Percentiles rank a stretch among this genome's conserved stretches.
These are phyloP conservation scores for Carex parvula DNA, from an alignment of 176 grass and related monocot genomes.

Conservation along the genomic window DNA sequence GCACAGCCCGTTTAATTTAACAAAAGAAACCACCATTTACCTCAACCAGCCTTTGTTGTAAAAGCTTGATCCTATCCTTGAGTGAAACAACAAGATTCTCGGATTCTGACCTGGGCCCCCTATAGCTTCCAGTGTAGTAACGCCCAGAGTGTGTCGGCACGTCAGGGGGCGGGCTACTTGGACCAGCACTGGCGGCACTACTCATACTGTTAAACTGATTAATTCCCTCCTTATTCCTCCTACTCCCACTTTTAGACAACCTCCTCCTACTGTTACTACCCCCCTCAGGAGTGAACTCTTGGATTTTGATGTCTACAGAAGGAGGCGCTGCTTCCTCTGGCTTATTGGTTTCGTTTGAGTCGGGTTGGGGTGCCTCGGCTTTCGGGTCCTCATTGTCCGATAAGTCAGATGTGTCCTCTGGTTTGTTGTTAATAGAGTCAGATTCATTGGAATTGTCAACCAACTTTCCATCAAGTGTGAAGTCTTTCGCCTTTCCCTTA, in stretches of 20 bases:
- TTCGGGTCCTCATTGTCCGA: constrained; percentile 4
- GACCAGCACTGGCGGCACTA: not conserved
- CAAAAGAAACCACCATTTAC: constrained; percentile 20
- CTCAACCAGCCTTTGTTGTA: constrained; percentile 30
- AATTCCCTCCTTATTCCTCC: constrained; percentile 20
- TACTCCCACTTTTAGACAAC: constrained; percentile 23
- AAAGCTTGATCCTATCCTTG: constrained; percentile 25
- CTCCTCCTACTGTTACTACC: constrained; percentile 10
- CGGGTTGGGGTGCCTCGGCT: not conserved
- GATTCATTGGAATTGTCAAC: constrained; percentile 24
- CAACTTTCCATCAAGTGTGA: constrained; percentile 18
- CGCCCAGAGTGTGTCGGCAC: constrained; percentile 20
- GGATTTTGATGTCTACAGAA: constrained; percentile 14
- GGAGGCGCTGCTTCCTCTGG: constrained; percentile 6
- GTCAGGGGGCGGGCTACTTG: constrained; percentile 15
- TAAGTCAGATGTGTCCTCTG: constrained; percentile 5
- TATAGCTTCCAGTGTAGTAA: constrained; percentile 17
- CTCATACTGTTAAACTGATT: not conserved
- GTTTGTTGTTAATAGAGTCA: constrained; percentile 15
- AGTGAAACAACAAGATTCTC: constrained; percentile 25
- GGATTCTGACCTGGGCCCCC: constrained; percentile 23
- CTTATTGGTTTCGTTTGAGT: not conserved
- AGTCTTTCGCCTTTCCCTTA: constrained; percentile 20
- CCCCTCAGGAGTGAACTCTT: constrained; percentile 13
- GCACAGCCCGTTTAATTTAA: not conserved